phyloP scores from a whole-genome alignment of 495 filamentous ascomycete species.

The Saxispiralis lemnorum region DNA sequence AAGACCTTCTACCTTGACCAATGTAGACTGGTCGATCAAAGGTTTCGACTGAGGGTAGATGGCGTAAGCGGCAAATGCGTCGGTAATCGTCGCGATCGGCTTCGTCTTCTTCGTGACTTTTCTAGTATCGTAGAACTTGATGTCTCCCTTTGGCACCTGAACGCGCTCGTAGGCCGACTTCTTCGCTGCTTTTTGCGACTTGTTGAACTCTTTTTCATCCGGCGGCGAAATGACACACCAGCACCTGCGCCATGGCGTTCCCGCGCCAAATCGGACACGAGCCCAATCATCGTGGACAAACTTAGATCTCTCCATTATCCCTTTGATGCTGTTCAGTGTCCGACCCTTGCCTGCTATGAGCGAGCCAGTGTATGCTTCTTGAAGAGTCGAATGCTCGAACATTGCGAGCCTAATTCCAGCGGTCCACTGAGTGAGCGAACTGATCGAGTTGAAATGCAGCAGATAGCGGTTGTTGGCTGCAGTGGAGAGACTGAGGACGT shows the following conservation, averaged over 20 bases:
- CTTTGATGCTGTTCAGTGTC: constrained; percentile 62
- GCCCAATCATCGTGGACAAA: constrained; percentile 83
- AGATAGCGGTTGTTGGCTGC: constrained; percentile 90
- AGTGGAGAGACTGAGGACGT: constrained; percentile 86
- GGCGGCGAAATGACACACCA: constrained; percentile 91
- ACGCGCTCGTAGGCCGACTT: constrained; percentile 57
- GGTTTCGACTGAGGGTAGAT: constrained; percentile 90
- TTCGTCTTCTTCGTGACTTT: constrained; percentile 83
- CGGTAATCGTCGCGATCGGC: constrained; percentile 78
- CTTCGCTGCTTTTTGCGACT: constrained; percentile 64
- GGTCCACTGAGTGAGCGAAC: constrained; percentile 90
- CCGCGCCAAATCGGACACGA: constrained; percentile 85
- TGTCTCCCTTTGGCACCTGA: constrained; percentile 58
- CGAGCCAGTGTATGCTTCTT: constrained; percentile 92
- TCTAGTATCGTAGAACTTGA: constrained; percentile 81
- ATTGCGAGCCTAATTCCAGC: constrained; percentile 85
- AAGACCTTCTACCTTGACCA: constrained; percentile 84
- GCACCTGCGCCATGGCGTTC: constrained; percentile 88
- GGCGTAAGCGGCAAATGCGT: constrained; percentile 82
- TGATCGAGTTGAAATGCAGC: constrained; percentile 84
- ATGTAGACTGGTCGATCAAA: constrained; percentile 80
- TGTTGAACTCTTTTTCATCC: constrained; percentile 76
- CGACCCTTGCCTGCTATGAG: constrained; percentile 92
- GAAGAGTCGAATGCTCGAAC: constrained; percentile 82
- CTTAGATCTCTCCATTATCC: constrained; percentile 63